These are phyloP conservation scores for Micractinium conductrix DNA, from an alignment of 139 green algal species.

Conservation along the genomic window DNA sequence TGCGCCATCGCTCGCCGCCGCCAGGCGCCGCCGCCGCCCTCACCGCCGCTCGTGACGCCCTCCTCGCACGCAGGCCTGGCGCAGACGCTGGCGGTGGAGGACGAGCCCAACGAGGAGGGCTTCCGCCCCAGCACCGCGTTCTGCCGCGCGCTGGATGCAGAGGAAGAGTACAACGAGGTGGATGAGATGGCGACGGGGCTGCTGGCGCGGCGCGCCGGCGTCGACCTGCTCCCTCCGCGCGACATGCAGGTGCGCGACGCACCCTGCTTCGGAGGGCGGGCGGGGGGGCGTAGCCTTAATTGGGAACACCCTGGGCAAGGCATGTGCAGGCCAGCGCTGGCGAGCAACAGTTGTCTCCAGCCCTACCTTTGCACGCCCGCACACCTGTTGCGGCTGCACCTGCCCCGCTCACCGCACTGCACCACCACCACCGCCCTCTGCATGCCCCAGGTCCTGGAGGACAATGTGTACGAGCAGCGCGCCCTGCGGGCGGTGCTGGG, in stretches of 20 bases:
- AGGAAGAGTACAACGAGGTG: conserved; percentile 44
- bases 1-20: not conserved
- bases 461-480: conserved; percentile 34
- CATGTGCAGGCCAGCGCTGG: too few species aligned
- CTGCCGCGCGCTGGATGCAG: conserved; percentile 50
- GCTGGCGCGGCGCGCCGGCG: not conserved
- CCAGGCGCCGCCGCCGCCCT: not conserved
- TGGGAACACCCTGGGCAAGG: too few species aligned
- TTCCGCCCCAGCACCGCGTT: conserved; percentile 40
- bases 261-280: too few species aligned
- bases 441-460: conserved; percentile 38
- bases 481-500: not conserved
- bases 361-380: too few species aligned
- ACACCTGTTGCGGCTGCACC: too few species aligned
- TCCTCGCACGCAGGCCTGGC: conserved; percentile 28
- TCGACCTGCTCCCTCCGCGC: conserved; percentile 15
- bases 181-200: conserved; percentile 34
- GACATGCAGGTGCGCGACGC: not conserved
- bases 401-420: too few species aligned
- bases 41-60: not conserved
- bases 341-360: too few species aligned
- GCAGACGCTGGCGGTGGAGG: conserved; percentile 29
- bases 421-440: too few species aligned
- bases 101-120: conserved; percentile 21
- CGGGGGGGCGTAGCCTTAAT: too few species aligned